Conservation (phyloP, 1,139 yeast genomes). For the Wickerhamomyces sp. region DNA sequence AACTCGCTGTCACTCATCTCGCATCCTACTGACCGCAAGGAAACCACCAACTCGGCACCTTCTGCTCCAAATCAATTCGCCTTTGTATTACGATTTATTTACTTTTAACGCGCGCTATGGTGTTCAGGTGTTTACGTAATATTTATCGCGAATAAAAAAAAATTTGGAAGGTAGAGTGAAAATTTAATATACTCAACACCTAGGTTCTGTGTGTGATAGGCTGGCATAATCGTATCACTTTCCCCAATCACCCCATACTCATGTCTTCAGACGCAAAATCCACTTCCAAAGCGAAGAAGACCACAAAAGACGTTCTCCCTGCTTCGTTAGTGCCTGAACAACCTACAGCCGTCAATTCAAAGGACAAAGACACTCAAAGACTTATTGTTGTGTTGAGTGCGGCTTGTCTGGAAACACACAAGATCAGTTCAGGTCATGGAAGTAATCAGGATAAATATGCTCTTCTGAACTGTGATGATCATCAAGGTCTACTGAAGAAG, state of each 20-base stretch:
- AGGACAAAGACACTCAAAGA: conserved; percentile 78
- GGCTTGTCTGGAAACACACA: conserved; percentile 94
- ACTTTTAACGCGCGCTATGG: conserved; percentile 1
- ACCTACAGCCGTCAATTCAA: conserved; percentile 75
- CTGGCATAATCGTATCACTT: too few species aligned
- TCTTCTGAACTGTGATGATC: conserved; percentile 93
- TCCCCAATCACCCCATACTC: too few species aligned
- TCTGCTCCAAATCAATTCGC: too few species aligned
- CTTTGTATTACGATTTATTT: too few species aligned
- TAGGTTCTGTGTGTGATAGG: too few species aligned
- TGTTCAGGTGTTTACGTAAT: conserved; percentile 8
- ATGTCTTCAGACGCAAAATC: background rate
- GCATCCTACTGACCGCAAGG: too few species aligned
- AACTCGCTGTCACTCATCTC: conserved; percentile 8
- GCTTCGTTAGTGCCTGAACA: conserved; percentile 81
- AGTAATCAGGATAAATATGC: conserved; percentile 92
- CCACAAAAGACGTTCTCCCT: conserved; percentile 38
- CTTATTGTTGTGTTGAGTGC: conserved; percentile 88
- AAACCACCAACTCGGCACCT: background rate
- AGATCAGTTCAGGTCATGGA: conserved; percentile 60
- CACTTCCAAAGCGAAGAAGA: conserved; percentile 1
- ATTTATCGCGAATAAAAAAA: conserved; percentile 2
- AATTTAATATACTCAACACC: too few species aligned
- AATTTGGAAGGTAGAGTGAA: too few species aligned
- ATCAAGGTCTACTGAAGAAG: conserved; percentile 89